A percentile compares a stretch with the other conserved stretches of the same genome.
These are phyloP conservation scores for Sugiyamaella grinbergsii DNA, from an alignment of 1,139 yeast species.

Conservation along the genomic window DNA sequence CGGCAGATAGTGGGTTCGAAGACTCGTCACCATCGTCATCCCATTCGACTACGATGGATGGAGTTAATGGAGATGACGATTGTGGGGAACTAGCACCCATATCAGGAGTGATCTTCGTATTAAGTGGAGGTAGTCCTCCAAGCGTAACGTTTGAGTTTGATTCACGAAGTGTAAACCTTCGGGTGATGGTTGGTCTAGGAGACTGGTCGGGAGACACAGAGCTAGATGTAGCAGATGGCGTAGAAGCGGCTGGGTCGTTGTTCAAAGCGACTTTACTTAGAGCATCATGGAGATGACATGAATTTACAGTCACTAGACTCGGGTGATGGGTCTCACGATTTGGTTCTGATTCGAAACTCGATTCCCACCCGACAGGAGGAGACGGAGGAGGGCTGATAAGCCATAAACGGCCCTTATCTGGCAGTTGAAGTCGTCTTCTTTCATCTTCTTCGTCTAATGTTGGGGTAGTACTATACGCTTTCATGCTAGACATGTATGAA, in stretches of 20 bases:
- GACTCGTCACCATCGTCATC: slow-evolving; percentile 37
- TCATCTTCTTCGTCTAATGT: slow-evolving; percentile 19
- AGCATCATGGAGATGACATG: slow-evolving; percentile 9
- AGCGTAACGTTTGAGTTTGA: slow-evolving; percentile 10
- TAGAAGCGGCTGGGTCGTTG: not conserved
- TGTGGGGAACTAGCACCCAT: not conserved
- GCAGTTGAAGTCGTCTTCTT: slow-evolving; percentile 40
- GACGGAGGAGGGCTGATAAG: slow-evolving; percentile 50
- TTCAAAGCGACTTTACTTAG: slow-evolving; percentile 10
- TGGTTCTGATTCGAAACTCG: slow-evolving; percentile 45
- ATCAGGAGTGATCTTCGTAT: slow-evolving; percentile 6
- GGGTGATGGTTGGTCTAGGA: slow-evolving; percentile 23
- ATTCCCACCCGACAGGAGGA: slow-evolving; percentile 49
- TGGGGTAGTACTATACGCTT: slow-evolving; percentile 16
- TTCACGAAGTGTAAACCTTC: slow-evolving; percentile 34
- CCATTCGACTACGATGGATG: slow-evolving; percentile 38
- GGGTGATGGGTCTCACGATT: slow-evolving; percentile 35
- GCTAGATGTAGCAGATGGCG: not conserved
- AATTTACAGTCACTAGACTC: slow-evolving; percentile 13
- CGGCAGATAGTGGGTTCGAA: not conserved
- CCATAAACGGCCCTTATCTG: slow-evolving; percentile 46
- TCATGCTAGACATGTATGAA: slow-evolving; percentile 4
- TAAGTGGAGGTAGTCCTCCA: slow-evolving; percentile 7
- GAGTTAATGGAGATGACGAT: slow-evolving; percentile 26
- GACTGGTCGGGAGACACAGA: slow-evolving; percentile 3